Evolutionary conservation across 495 filamentous ascomycete species (phyloP).

Genomic region (Aspergillus cavernicola): DNA sequence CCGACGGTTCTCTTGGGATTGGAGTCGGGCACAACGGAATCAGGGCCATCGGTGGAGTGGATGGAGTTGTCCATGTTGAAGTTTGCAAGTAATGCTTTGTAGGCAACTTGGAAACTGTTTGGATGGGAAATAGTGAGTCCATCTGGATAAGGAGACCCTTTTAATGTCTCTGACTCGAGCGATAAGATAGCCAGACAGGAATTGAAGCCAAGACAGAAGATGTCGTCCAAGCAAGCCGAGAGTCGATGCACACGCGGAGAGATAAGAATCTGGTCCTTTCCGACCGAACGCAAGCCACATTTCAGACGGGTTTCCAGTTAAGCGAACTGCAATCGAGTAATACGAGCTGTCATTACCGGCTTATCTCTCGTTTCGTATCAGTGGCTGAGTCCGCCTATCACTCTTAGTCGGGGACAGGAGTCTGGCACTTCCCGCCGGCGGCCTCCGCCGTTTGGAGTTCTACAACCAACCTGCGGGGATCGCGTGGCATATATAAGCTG

Average conservation of each 20-base stretch:
- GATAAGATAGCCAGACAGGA: background rate
- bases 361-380: background rate
- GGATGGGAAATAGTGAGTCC: background rate
- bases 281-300: background rate
- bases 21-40: constrained; percentile 11
- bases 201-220: background rate
- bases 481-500: no score
- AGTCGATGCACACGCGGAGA: background rate
- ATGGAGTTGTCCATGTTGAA: constrained; percentile 15
- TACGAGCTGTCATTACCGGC: background rate
- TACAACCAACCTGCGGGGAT: no score
- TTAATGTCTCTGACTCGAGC: background rate
- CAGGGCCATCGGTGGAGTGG: constrained; percentile 17
- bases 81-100: no score
- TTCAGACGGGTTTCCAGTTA: no score
- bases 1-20: constrained; percentile 7
- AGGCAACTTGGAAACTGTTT: no score
- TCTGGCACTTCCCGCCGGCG: background rate
- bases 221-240: background rate
- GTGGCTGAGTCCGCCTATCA: background rate
- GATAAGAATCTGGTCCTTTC: background rate
- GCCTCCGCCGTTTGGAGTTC: background rate
- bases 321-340: background rate
- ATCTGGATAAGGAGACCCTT: background rate
- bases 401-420: background rate